Percentiles rank a stretch among this genome's conserved stretches.
These are phyloP conservation scores for Fusarium austroafricanum DNA, from an alignment of 2,329 filamentous ascomycete genomes.

Conservation along the genomic window DNA sequence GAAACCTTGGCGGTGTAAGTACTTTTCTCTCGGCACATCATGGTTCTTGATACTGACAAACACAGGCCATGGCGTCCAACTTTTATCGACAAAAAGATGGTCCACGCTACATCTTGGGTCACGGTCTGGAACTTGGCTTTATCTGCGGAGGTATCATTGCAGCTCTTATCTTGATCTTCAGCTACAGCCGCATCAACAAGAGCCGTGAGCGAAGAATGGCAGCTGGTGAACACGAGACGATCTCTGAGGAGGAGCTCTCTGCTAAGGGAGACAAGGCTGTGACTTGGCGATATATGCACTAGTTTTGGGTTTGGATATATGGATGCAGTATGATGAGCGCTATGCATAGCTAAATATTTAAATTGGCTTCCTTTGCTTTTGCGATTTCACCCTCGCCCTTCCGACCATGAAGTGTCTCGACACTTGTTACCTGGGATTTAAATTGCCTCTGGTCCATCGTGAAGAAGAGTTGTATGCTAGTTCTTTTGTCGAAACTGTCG, in stretches of 20 bases:
- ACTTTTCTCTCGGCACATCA: rapidly evolving
- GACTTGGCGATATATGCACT: constrained; percentile 71
- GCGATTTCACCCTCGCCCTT: too few relatives aligned
- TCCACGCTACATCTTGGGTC: constrained; percentile 63
- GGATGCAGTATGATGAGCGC: neutral
- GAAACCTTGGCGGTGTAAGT: constrained; percentile 66
- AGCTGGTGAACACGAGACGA: constrained; percentile 56
- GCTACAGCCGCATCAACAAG: constrained; percentile 69
- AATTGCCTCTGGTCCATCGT: too few relatives aligned
- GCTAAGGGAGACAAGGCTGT: constrained; percentile 70
- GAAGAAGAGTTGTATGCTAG: too few relatives aligned
- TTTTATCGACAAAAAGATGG: constrained; percentile 70
- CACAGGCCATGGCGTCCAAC: constrained; percentile 75
- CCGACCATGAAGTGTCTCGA: too few relatives aligned
- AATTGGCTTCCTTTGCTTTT: neutral
- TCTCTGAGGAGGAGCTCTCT: constrained; percentile 63
- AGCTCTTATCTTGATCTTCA: constrained; percentile 56
- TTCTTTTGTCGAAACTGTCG: too few relatives aligned
- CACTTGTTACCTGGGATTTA: too few relatives aligned
- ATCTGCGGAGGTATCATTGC: constrained; percentile 60
- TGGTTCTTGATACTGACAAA: neutral
- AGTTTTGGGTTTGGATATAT: neutral
- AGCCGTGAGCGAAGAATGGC: constrained; percentile 62
- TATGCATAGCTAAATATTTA: neutral
- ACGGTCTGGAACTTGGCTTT: constrained; percentile 63